Base-by-base conservation (phyloP, 1,284 basidiomycete species). In the Cronartium ribicola region DNA sequence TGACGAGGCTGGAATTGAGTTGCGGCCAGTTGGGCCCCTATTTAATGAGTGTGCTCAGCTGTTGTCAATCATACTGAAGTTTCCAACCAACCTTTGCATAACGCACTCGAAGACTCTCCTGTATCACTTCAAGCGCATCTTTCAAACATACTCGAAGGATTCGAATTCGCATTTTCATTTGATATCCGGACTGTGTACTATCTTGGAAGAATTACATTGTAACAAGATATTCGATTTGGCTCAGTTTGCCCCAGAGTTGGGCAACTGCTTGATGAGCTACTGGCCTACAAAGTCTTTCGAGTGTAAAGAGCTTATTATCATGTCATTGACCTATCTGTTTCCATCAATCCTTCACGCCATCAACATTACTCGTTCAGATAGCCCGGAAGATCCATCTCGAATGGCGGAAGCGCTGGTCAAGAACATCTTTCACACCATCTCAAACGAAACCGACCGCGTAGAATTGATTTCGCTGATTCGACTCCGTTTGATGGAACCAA, bases 151-250 rank as follows among this genome's bases (percentile, higher is more conserved):
- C 44, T 64, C 71, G 4, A 55, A 64, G n/a, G 64, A 73, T 11
- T 66, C 71, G 6, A 66, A 63, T 2, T 63, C 71, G 29, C 71
- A 73, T 61, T 66, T 73, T 40, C 71, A 73, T 73, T 55, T 73
- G 40, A 73, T 66, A 5, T 46, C 63, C 22, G 71, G 63, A 13
- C 20, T 73, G 51, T 64, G 60, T n/a, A 7, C 57, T 14, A 20
- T 73, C n/a, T 64, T 73, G n/a, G 40, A 57, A 66, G 71, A 73
- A 39, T 59, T 73, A 17, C 63, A 73, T 48, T 57, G 64, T 6
- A 73, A 73, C 57, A 65, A 43, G 64, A 57, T 63, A 10, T 13
- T 17, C 29, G 64, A 73, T 57, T 51, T 73, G 41, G 46, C 62
- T 46, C 64, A 60, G 46, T 66, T 64, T 17, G 71, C 71, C 13